Evolutionary conservation across 306 rosid species (phyloP).

Genomic region (Acacia crassicarpa): DNA sequence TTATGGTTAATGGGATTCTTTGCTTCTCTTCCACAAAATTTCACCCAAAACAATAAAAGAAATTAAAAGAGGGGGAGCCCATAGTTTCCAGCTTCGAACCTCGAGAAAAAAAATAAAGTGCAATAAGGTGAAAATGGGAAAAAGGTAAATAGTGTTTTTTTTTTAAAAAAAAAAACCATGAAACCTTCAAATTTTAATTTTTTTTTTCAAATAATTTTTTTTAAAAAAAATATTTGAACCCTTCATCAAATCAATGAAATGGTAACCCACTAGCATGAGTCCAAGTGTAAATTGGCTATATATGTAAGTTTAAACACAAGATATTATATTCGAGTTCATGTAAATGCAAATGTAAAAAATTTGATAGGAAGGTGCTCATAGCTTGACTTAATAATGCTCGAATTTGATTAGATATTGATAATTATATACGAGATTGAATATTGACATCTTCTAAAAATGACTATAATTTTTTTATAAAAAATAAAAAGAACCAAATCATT

Average conservation of each 20-base stretch:
- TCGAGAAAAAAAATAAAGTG: background rate
- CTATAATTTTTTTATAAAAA: background rate
- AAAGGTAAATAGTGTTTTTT: background rate
- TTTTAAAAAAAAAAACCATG: background rate
- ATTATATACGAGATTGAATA: background rate
- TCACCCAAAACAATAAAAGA: background rate
- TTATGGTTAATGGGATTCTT: background rate
- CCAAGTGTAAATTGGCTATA: too few relatives aligned
- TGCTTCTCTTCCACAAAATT: background rate
- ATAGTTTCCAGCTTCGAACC: background rate
- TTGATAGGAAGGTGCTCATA: too few relatives aligned
- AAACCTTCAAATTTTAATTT: background rate
- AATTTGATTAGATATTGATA: too few relatives aligned
- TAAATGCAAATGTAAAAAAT: too few relatives aligned
- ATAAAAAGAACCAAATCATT: background rate
- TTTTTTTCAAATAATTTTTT: too few relatives aligned
- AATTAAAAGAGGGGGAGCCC: background rate
- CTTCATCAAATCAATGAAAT: too few relatives aligned
- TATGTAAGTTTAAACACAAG: too few relatives aligned
- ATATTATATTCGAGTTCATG: too few relatives aligned
- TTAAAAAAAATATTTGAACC: too few relatives aligned
- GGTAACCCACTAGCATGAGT: too few relatives aligned
- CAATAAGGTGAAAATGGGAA: background rate
- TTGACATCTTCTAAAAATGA: background rate
- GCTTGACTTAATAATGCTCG: too few relatives aligned